Base-by-base conservation (phyloP, 352 stramenopile species). In the Phytophthora ramorum region DNA sequence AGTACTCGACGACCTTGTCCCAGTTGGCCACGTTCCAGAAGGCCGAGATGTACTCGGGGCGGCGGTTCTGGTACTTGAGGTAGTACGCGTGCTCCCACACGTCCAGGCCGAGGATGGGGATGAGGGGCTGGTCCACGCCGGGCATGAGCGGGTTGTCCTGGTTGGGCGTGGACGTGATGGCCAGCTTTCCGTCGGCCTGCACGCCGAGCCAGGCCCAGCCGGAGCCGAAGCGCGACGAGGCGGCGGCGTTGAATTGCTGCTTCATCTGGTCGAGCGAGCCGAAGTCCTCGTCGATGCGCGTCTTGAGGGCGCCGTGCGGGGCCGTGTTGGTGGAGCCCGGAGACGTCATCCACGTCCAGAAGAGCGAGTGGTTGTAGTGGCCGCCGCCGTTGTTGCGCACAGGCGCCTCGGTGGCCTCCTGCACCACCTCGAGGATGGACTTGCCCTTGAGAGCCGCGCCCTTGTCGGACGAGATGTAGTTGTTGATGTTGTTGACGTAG, bases 21-120 rank as follows among this genome's bases (percentile, higher is more conserved):
- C 90, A 98, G 89, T 98, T 97, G 72, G 92, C 95, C 63, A 99
- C 95, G 85, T 99, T 99, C 97, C 97, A 99, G 83, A 97, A 99
- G 66, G 96, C 97, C 48, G 87, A 90, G 67, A 99, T 98, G 91
- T 99, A 99, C 77, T 98, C 93, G 16, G 95, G 91, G 62, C 95
- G 87, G 52, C 92, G 89, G 83, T 99, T 98, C 75, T 99, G 93
- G 89, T 99, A 98, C 83, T 99, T 97, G 60, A 98, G 85, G 87
- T 98, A 98, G 78, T 98, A 98, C 9, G 93, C 91, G 76, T 98
- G 93, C 76, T 99, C 96, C 97, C 97, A 99, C 41, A 99, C 93
- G 76, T 99, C 95, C 24, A 97, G 74, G 17, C 91, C 94, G 35
- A 99, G 81, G 65, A 99, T 98, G 37, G 95, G 95, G 75, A 97